Evolutionary conservation across 2,329 filamentous ascomycete species (phyloP).

Genomic region (Zasmidium cellare): DNA sequence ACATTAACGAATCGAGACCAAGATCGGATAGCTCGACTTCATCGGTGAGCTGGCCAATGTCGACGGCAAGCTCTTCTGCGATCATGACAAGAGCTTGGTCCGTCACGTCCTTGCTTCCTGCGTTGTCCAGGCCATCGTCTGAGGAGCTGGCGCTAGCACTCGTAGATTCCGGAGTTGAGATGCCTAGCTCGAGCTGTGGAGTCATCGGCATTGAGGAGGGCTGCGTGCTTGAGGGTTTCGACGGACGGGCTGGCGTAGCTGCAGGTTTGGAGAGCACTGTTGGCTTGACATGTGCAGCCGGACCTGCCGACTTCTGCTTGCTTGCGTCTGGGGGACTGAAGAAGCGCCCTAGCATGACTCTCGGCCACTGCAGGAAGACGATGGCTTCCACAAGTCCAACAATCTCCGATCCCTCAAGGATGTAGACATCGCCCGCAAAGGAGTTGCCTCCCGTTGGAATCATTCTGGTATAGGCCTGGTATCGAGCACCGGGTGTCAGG

Average conservation of each 20-base stretch:
- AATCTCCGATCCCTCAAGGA: conserved; percentile 15
- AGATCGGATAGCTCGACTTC: conserved; percentile 23
- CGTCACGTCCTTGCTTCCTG: conserved; percentile 23
- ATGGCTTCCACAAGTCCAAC: conserved; percentile 20
- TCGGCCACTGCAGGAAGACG: neutral
- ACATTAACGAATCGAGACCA: conserved; percentile 39
- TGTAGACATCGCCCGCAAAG: conserved; percentile 21
- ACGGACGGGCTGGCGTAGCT: neutral
- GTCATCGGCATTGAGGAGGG: too few relatives aligned
- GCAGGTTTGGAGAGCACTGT: neutral
- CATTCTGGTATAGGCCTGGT: conserved; percentile 9
- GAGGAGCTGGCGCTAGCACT: neutral
- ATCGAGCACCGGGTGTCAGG: conserved; percentile 26
- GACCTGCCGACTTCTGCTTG: neutral
- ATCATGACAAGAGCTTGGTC: conserved; percentile 28
- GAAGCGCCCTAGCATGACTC: neutral
- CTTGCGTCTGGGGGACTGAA: neutral
- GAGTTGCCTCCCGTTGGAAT: conserved; percentile 15
- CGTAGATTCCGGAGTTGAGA: neutral
- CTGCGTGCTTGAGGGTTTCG: too few relatives aligned
- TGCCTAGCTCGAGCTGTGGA: too few relatives aligned
- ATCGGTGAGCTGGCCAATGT: conserved; percentile 23
- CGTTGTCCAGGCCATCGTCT: conserved; percentile 33
- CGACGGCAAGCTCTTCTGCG: conserved; percentile 30
- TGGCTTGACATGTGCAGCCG: neutral